These are phyloP conservation scores for Nicotiana sylvestris DNA, from an alignment of 257 asterid species.

Conservation along the genomic window DNA sequence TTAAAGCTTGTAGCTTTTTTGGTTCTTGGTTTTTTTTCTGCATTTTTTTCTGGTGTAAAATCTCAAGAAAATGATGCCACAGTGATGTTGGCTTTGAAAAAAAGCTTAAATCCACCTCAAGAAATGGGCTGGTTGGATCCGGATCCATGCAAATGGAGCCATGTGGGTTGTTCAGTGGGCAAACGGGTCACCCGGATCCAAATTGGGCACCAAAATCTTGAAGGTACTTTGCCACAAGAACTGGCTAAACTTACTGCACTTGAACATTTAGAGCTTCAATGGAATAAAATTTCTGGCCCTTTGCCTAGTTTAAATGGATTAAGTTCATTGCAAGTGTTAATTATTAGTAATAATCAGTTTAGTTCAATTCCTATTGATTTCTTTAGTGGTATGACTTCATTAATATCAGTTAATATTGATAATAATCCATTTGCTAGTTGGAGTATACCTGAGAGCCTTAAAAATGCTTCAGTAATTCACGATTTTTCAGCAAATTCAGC, in stretches of 20 bases:
- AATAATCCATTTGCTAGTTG: constrained; percentile 66
- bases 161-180: constrained; percentile 40
- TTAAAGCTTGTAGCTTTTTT: constrained; percentile 39
- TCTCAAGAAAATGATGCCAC: constrained; percentile 48
- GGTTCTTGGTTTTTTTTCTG: constrained; percentile 31
- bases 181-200: constrained; percentile 79
- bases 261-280: constrained; percentile 66
- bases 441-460: constrained; percentile 66
- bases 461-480: constrained; percentile 58
- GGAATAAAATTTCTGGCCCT: constrained; percentile 80
- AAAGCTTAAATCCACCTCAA: constrained; percentile 49
- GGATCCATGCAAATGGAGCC: constrained; percentile 78
- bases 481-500: constrained; percentile 79
- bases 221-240: constrained; percentile 63
- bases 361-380: constrained; percentile 62
- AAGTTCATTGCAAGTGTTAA: constrained; percentile 45
- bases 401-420: constrained; percentile 61
- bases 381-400: constrained; percentile 68
- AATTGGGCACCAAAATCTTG: constrained; percentile 54
- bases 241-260: constrained; percentile 53
- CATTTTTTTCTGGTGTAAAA: constrained; percentile 26
- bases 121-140: constrained; percentile 65
- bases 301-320: constrained; percentile 62
- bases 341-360: constrained; percentile 65
- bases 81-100: constrained; percentile 64